Conservation (phyloP, 352 stramenopile genomes). For the Pythium pyrilobum region DNA sequence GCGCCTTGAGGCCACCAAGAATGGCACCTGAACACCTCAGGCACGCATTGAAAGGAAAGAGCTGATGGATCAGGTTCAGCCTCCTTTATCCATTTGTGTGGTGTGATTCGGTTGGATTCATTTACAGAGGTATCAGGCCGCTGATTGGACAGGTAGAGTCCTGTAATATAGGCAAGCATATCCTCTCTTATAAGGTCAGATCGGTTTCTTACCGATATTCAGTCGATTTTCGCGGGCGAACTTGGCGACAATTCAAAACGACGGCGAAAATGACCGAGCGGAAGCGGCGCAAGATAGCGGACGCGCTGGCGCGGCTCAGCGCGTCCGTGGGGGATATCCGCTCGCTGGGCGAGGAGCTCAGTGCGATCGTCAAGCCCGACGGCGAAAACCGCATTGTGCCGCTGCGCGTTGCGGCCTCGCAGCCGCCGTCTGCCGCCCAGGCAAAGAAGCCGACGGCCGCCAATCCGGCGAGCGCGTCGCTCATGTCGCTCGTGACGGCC, state of each 20-base stretch:
- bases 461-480: background rate
- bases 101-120: too few species aligned
- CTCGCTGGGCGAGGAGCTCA: constrained; percentile 12
- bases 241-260: background rate
- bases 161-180: too few species aligned
- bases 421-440: background rate
- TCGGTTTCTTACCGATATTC: background rate
- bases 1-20: too few species aligned
- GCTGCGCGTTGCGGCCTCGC: constrained; percentile 7
- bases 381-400: background rate
- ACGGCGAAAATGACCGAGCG: constrained; percentile 7
- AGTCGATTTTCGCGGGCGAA: background rate
- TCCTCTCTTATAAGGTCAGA: too few species aligned
- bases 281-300: constrained; percentile 11
- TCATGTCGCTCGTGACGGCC: constrained; percentile 11
- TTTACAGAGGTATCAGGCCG: too few species aligned
- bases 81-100: too few species aligned
- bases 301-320: constrained; percentile 7
- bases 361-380: constrained; percentile 6
- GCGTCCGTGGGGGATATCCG: constrained; percentile 14
- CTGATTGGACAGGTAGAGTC: too few species aligned
- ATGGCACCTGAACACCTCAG: too few species aligned
- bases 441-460: background rate
- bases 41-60: too few species aligned
- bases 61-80: too few species aligned